Percentiles rank a stretch among this genome's conserved stretches.
These are phyloP conservation scores for Xylariales sp. DNA, from an alignment of 2,329 filamentous ascomycete species.

Conservation along the genomic window DNA sequence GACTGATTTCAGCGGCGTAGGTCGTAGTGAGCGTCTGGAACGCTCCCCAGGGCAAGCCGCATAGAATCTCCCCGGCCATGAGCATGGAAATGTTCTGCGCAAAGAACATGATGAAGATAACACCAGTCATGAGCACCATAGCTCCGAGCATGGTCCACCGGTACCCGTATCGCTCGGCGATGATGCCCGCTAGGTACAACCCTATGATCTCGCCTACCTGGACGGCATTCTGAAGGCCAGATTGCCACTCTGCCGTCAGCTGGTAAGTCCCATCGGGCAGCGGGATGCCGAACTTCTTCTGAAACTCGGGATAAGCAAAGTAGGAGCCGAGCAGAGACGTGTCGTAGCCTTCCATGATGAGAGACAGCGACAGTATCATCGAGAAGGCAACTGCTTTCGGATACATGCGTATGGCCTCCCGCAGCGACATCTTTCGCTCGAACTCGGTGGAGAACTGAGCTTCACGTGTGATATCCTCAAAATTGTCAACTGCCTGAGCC, in stretches of 20 bases:
- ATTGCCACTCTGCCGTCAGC: slow-evolving; percentile 33
- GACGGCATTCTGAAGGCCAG: slow-evolving; percentile 32
- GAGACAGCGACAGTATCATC: slow-evolving; percentile 23
- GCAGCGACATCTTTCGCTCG: slow-evolving; percentile 23
- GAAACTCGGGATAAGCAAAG: slow-evolving; percentile 24
- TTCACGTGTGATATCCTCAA: slow-evolving; percentile 10
- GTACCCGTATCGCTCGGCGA: slow-evolving; percentile 22
- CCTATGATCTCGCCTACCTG: slow-evolving; percentile 37
- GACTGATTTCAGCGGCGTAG: slow-evolving; percentile 23
- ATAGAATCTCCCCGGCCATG: slow-evolving; percentile 23
- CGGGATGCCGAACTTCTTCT: slow-evolving; percentile 22
- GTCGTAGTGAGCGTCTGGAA: slow-evolving; percentile 26
- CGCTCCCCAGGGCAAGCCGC: slow-evolving; percentile 25
- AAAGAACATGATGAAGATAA: slow-evolving; percentile 24
- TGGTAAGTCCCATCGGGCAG: slow-evolving; percentile 23
- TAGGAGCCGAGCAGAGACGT: slow-evolving; percentile 25
- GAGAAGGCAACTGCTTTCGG: slow-evolving; percentile 24
- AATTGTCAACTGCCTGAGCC: neutral
- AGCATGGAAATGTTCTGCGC: slow-evolving; percentile 16
- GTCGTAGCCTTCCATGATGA: slow-evolving; percentile 28
- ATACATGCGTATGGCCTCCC: slow-evolving; percentile 21
- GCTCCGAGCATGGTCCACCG: slow-evolving; percentile 24
- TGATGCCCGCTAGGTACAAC: slow-evolving; percentile 31
- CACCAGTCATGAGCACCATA: slow-evolving; percentile 20
- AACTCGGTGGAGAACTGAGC: slow-evolving; percentile 24